Conservation (phyloP, 176 grass and related monocot species). For the Oropetium thomaeum region DNA sequence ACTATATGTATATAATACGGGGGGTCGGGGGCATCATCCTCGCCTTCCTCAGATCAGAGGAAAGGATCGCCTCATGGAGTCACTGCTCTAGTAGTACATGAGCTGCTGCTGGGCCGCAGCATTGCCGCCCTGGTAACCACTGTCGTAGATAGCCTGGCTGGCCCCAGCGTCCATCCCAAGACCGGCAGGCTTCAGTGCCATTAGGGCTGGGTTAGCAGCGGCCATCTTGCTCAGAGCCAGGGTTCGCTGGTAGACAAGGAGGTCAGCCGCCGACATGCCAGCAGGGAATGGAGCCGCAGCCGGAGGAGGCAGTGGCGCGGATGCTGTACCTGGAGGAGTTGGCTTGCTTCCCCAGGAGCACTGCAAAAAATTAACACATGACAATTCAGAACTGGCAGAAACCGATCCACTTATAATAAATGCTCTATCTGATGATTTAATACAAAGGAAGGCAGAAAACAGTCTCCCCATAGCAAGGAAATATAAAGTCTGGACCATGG, state of each 20-base stretch:
- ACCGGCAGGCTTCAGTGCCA: slow-evolving; percentile 68
- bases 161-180: slow-evolving; percentile 65
- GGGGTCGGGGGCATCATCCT: slow-evolving; percentile 11
- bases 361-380: slow-evolving; percentile 34
- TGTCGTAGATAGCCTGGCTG: slow-evolving; percentile 76
- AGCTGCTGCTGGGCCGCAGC: slow-evolving; percentile 56
- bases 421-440: neutral
- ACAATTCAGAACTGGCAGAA: neutral
- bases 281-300: slow-evolving; percentile 40
- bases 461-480: too few relatives aligned
- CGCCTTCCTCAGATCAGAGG: neutral
- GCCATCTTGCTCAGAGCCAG: slow-evolving; percentile 72
- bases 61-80: slow-evolving; percentile 16
- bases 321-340: slow-evolving; percentile 75
- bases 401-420: neutral
- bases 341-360: slow-evolving; percentile 99
- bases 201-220: slow-evolving; percentile 45
- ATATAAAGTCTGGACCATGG: neutral
- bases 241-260: slow-evolving; percentile 69
- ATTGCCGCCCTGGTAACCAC: slow-evolving; percentile 59
- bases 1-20: slow-evolving; percentile 40
- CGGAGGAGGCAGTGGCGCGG: slow-evolving; percentile 70
- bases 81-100: slow-evolving; percentile 77
- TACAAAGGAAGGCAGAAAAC: too few relatives aligned
- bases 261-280: slow-evolving; percentile 57